Conservation (phyloP, 2,329 filamentous ascomycete species). For the Trichoderma sp. region DNA sequence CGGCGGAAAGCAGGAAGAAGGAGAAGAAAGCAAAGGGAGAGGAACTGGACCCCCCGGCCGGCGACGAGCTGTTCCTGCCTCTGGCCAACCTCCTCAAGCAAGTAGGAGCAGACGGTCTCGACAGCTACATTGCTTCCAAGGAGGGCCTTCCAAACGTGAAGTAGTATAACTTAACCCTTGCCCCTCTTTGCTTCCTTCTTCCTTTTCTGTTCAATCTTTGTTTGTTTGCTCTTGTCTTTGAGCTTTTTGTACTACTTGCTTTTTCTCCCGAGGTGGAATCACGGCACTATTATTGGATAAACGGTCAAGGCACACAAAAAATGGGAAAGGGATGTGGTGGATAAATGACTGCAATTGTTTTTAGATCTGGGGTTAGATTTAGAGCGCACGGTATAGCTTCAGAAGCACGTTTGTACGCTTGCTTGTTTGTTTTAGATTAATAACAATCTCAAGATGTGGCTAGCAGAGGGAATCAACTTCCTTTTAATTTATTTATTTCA, state of each 20-base stretch:
- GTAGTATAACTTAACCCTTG: too few species aligned
- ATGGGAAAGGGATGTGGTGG: neutral
- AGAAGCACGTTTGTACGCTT: neutral
- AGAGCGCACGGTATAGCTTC: neutral
- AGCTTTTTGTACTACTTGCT: neutral
- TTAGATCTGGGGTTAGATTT: neutral
- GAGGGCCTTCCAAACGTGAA: neutral
- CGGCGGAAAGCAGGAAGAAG: neutral
- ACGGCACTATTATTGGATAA: neutral
- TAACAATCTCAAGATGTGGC: neutral
- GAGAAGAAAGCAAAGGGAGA: too few species aligned
- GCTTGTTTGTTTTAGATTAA: neutral
- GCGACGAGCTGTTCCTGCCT: slow-evolving; percentile 38
- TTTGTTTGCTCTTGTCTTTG: neutral
- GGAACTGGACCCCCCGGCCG: slow-evolving; percentile 22
- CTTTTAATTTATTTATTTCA: neutral
- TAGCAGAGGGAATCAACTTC: neutral
- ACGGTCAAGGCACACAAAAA: neutral
- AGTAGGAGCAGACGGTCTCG: slow-evolving; percentile 20
- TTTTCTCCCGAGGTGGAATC: neutral
- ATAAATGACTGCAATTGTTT: neutral
- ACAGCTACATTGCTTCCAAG: slow-evolving; percentile 26
- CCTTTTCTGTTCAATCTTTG: neutral
- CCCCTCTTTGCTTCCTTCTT: neutral
- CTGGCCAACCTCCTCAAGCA: slow-evolving; percentile 37